Percentiles rank a stretch among this genome's conserved stretches.
phyloP scores from a whole-genome alignment of 495 filamentous ascomycete species.

The Penicillium cosmopolitanum region DNA sequence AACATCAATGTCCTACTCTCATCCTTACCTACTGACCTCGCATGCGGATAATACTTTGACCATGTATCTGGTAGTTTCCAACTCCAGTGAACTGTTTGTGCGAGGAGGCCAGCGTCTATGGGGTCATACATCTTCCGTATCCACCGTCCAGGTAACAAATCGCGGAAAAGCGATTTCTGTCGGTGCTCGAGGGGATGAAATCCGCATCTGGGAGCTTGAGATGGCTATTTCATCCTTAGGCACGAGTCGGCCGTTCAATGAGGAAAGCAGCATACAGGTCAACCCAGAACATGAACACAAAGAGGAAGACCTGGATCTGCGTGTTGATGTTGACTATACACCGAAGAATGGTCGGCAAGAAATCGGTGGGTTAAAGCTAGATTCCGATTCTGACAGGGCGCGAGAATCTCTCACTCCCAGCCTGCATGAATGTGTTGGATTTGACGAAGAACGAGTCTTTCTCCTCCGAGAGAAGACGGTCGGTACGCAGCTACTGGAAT shows the following conservation, averaged over 20 bases:
- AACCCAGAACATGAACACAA: conserved; percentile 38
- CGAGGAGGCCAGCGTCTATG: conserved; percentile 78
- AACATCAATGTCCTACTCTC: conserved; percentile 80
- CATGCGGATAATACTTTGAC: conserved; percentile 92
- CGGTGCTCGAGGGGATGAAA: conserved; percentile 77
- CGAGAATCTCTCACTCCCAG: conserved; percentile 6
- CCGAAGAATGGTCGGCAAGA: conserved; percentile 4
- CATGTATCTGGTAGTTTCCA: conserved; percentile 82
- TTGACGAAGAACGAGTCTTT: conserved; percentile 92
- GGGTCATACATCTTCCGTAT: conserved; percentile 93
- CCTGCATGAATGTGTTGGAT: conserved; percentile 74
- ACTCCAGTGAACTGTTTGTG: conserved; percentile 65
- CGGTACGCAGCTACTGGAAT: conserved; percentile 74
- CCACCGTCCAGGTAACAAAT: conserved; percentile 80
- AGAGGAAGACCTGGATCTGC: conserved; percentile 1
- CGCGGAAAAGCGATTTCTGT: conserved; percentile 92
- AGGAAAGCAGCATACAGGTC: conserved; percentile 60
- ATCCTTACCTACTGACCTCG: conserved; percentile 88
- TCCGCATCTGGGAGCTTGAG: conserved; percentile 95
- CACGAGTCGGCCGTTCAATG: conserved; percentile 38
- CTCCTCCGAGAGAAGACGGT: conserved; percentile 71
- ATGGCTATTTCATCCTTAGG: conserved; percentile 58
- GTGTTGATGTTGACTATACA: background rate
- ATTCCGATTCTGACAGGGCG: conserved; percentile 3
- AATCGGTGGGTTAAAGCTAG: conserved; percentile 4